A percentile compares a stretch with the other conserved stretches of the same genome.
These are phyloP conservation scores for Sclerotinia trifoliorum DNA, from an alignment of 2,329 filamentous ascomycete species.

Conservation along the genomic window DNA sequence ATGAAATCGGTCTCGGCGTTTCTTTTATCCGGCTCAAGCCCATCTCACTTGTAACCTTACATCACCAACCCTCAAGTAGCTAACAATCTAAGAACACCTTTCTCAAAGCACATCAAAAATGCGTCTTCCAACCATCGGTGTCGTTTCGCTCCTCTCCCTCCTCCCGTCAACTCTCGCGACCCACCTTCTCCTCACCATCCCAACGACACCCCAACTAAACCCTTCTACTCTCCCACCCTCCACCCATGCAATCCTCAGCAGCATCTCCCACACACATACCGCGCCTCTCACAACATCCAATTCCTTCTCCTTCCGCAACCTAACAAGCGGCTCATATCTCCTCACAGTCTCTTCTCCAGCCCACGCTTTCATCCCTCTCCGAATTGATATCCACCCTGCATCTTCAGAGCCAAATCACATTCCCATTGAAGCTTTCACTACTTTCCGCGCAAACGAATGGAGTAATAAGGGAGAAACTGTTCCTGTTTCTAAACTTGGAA, in stretches of 20 bases:
- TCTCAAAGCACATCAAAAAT: not conserved
- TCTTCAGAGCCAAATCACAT: conserved; percentile 36
- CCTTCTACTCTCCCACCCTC: conserved; percentile 51
- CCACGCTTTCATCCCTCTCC: conserved; percentile 73
- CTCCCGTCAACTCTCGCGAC: conserved; percentile 41
- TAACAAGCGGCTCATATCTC: conserved; percentile 73
- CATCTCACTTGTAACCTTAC: not conserved
- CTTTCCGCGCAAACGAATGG: conserved; percentile 87
- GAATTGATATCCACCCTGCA: conserved; percentile 64
- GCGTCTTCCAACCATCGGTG: not conserved
- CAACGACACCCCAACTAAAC: conserved; percentile 34
- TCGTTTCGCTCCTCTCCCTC: conserved; percentile 26
- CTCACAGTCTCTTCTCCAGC: conserved; percentile 75
- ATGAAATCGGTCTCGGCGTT: not conserved
- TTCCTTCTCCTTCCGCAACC: conserved; percentile 72
- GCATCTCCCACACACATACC: conserved; percentile 48
- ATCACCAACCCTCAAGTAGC: not conserved
- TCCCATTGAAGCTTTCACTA: conserved; percentile 70
- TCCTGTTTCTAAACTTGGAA: conserved; percentile 37
- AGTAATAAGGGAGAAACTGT: conserved; percentile 72
- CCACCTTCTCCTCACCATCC: conserved; percentile 36
- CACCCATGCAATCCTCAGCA: conserved; percentile 66
- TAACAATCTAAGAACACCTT: not conserved
- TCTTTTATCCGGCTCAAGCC: conserved; percentile 16
- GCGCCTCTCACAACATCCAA: conserved; percentile 67